These are phyloP conservation scores for Claviceps spartinae DNA, from an alignment of 2,329 filamentous ascomycete genomes.

Conservation along the genomic window DNA sequence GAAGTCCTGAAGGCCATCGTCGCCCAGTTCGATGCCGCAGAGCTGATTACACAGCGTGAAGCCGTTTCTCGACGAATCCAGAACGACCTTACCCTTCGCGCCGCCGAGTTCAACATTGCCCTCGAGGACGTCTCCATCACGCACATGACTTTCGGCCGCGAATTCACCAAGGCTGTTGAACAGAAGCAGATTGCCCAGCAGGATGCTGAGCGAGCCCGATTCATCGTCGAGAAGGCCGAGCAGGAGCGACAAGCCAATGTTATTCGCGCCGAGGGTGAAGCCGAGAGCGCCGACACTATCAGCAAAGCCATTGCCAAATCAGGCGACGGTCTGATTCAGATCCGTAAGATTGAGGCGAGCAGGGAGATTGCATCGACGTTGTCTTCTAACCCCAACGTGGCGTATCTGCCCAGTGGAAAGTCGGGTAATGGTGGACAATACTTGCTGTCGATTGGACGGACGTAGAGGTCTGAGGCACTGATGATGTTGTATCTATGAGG, in stretches of 20 bases:
- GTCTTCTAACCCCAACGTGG: conserved; percentile 84
- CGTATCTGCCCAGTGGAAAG: conserved; percentile 75
- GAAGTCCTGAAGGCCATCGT: conserved; percentile 98
- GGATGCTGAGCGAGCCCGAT: conserved; percentile 90
- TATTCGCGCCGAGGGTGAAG: conserved; percentile 94
- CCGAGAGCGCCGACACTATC: conserved; percentile 92
- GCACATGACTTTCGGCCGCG: conserved; percentile 98
- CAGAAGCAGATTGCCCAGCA: conserved; percentile 99
- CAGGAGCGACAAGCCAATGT: conserved; percentile 98
- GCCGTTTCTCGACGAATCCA: conserved; percentile 92
- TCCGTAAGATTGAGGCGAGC: conserved; percentile 92
- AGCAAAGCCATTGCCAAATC: conserved; percentile 84
- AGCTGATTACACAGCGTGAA: conserved; percentile 97
- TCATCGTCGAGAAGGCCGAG: conserved; percentile 97
- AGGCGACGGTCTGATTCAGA: conserved; percentile 88
- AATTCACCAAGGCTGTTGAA: conserved; percentile 97
- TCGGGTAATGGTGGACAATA: conserved; percentile 40
- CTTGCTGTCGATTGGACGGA: conserved; percentile 38
- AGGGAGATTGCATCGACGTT: conserved; percentile 90
- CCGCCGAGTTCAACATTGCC: conserved; percentile 95
- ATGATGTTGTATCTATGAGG: conserved; percentile 7
- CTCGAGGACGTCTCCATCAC: conserved; percentile 98
- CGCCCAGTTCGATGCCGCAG: conserved; percentile 94
- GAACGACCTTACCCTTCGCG: conserved; percentile 79
- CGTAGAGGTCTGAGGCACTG: not conserved